These are phyloP conservation scores for Gentiana dahurica DNA, from an alignment of 257 asterid genomes.

Conservation along the genomic window DNA sequence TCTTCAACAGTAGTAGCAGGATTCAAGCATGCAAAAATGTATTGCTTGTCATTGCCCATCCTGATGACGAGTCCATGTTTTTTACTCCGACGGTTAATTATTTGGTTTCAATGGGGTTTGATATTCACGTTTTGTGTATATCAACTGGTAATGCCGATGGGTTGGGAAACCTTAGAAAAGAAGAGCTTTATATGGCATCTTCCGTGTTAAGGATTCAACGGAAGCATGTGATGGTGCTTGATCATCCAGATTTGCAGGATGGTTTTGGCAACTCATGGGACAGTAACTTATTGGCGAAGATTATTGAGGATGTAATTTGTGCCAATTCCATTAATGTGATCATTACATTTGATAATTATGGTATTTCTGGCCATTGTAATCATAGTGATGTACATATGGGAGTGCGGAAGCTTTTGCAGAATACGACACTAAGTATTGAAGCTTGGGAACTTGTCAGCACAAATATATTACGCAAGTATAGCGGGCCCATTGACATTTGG, in stretches of 20 bases:
- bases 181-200: slow-evolving; percentile 74
- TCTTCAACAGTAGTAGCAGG: too few species aligned
- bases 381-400: slow-evolving; percentile 58
- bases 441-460: slow-evolving; percentile 70
- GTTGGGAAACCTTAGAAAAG: slow-evolving; percentile 59
- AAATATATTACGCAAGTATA: slow-evolving; percentile 65
- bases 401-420: too few species aligned
- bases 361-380: slow-evolving; percentile 92
- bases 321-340: slow-evolving; percentile 47
- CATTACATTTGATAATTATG: slow-evolving; percentile 68
- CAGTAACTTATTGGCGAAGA: slow-evolving; percentile 37
- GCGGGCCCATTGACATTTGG: slow-evolving; percentile 78
- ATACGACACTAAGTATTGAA: too few species aligned
- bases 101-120: slow-evolving; percentile 50
- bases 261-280: slow-evolving; percentile 77
- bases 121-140: slow-evolving; percentile 61
- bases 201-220: slow-evolving; percentile 65
- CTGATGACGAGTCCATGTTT: slow-evolving; percentile 96
- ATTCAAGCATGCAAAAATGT: slow-evolving; percentile 38
- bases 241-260: slow-evolving; percentile 84
- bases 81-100: slow-evolving; percentile 72
- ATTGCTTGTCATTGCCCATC: slow-evolving; percentile 82
- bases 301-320: slow-evolving; percentile 40
- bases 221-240: slow-evolving; percentile 60
- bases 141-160: slow-evolving; percentile 92